Percentiles rank a stretch among this genome's conserved stretches.
These are phyloP conservation scores for Mycosphaerella arachidis DNA, from an alignment of 2,329 filamentous ascomycete species.

Conservation along the genomic window DNA sequence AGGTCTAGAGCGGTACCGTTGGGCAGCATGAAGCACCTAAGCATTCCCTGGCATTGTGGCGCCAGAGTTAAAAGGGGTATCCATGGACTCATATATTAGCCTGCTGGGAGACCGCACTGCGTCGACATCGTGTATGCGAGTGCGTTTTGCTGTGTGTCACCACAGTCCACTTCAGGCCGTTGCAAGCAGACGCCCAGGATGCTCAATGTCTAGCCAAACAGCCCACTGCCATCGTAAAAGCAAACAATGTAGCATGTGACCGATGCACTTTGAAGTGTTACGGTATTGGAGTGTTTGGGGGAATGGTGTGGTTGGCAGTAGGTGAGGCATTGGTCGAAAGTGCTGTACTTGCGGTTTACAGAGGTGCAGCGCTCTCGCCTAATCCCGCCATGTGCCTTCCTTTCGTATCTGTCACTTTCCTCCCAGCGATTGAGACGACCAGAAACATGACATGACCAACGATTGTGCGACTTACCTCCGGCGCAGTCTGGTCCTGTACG, in stretches of 20 bases:
- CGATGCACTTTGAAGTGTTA: background rate
- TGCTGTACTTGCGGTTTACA: background rate
- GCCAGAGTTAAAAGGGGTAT: background rate
- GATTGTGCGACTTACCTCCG: background rate
- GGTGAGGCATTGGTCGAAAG: background rate
- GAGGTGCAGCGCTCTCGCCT: background rate
- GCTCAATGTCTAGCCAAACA: background rate
- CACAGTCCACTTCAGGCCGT: background rate
- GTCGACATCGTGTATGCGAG: background rate
- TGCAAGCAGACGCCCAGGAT: background rate
- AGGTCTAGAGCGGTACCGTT: background rate
- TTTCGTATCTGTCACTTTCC: conserved; percentile 2
- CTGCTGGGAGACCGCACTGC: background rate
- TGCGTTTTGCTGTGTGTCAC: background rate
- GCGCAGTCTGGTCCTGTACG: conserved; percentile 2
- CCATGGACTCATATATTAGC: conserved; percentile 6
- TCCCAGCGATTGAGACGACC: background rate
- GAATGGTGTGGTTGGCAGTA: background rate
- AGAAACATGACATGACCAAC: background rate
- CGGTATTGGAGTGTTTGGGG: background rate
- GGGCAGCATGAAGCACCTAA: background rate
- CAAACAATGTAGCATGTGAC: background rate
- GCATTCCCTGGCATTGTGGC: conserved; percentile 3
- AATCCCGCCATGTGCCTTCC: background rate
- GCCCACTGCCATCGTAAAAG: background rate